phyloP scores from a whole-genome alignment of 1,139 yeast species.

The Hemisphaericaspora xylofermentans region DNA sequence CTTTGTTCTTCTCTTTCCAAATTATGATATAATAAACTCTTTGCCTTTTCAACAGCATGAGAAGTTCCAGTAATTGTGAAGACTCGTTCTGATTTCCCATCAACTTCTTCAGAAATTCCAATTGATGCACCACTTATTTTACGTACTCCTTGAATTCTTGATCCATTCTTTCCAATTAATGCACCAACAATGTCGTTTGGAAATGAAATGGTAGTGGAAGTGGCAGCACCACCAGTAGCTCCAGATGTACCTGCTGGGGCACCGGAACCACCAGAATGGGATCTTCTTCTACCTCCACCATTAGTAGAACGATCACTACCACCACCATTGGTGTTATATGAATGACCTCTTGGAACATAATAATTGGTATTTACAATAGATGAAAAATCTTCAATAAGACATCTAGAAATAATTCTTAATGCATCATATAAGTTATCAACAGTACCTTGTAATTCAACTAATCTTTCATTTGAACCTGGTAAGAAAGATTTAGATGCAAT shows the following conservation, averaged over 20 bases:
- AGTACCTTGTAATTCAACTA: slow-evolving; percentile 85
- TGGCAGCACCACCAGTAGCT: slow-evolving; percentile 12
- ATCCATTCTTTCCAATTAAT: slow-evolving; percentile 82
- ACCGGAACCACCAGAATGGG: slow-evolving; percentile 1
- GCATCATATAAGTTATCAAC: slow-evolving; percentile 63
- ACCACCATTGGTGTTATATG: not conserved
- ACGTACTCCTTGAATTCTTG: slow-evolving; percentile 84
- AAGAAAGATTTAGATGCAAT: slow-evolving; percentile 85
- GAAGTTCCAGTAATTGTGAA: slow-evolving; percentile 73
- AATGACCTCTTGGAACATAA: slow-evolving; percentile 54
- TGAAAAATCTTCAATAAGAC: slow-evolving; percentile 72
- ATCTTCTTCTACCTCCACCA: slow-evolving; percentile 7
- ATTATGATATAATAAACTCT: slow-evolving; percentile 66
- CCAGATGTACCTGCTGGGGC: slow-evolving; percentile 5
- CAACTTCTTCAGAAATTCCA: slow-evolving; percentile 71
- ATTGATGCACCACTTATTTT: slow-evolving; percentile 79
- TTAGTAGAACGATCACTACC: slow-evolving; percentile 10
- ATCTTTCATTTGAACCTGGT: slow-evolving; percentile 81
- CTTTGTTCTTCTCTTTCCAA: slow-evolving; percentile 77
- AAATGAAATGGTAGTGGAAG: slow-evolving; percentile 47
- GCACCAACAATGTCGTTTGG: slow-evolving; percentile 91
- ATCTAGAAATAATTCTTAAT: slow-evolving; percentile 63
- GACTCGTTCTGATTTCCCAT: slow-evolving; percentile 61
- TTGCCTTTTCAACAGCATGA: slow-evolving; percentile 67
- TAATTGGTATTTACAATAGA: slow-evolving; percentile 64